phyloP scores from a whole-genome alignment of 2,329 filamentous ascomycete species.

The Bipolaris sorokiniana region DNA sequence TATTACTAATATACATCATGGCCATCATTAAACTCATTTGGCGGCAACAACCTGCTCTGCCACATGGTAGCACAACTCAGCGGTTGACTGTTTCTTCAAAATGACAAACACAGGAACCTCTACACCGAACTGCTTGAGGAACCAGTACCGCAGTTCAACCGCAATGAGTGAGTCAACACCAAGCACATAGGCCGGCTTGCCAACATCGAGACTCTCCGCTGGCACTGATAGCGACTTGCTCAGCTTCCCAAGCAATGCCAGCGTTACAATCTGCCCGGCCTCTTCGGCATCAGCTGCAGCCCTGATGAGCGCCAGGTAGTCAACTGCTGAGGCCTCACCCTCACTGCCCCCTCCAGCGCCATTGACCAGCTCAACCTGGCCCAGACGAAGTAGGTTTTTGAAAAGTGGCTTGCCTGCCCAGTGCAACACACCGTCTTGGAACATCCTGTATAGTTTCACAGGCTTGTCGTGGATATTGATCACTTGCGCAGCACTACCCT shows the following conservation, averaged over 20 bases:
- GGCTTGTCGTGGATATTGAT: conserved; percentile 14
- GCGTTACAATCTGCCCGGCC: conserved; percentile 8
- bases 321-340: conserved; percentile 4
- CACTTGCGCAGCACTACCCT: conserved; percentile 5
- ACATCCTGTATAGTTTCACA: conserved; percentile 14
- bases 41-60: conserved; percentile 10
- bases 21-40: background rate
- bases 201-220: conserved; percentile 10
- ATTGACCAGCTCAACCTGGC: conserved; percentile 13
- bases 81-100: conserved; percentile 16
- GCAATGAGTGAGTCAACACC: conserved; percentile 35
- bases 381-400: conserved; percentile 14
- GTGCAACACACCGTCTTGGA: conserved; percentile 11
- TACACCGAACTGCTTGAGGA: conserved; percentile 21
- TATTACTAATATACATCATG: too few species aligned
- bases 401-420: conserved; percentile 14
- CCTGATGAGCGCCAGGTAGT: conserved; percentile 14
- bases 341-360: conserved; percentile 5
- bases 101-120: conserved; percentile 29
- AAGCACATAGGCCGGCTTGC: conserved; percentile 13
- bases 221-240: conserved; percentile 13
- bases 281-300: conserved; percentile 11
- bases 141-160: conserved; percentile 32
- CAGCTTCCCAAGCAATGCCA: conserved; percentile 13
- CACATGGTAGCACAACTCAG: conserved; percentile 9